phyloP scores from a whole-genome alignment of 2,329 filamentous ascomycete genomes.

The Neopestalotiopsis rosae region DNA sequence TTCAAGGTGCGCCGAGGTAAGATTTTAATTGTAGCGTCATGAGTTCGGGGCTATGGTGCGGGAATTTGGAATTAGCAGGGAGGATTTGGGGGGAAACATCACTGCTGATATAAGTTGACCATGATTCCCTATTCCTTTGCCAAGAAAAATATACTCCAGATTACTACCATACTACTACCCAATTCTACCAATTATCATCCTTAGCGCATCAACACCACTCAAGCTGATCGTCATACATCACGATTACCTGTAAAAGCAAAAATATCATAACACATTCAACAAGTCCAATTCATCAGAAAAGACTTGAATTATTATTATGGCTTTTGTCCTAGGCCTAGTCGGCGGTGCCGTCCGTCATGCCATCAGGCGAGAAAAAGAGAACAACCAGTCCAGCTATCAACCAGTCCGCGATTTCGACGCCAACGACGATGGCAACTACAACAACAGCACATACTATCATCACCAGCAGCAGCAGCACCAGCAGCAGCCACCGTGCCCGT shows the following conservation, averaged over 20 bases:
- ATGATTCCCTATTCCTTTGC: not conserved
- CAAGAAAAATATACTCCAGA: not conserved
- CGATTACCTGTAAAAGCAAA: not conserved
- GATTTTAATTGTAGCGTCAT: not conserved
- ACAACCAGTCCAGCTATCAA: not conserved
- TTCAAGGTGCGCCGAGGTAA: not conserved
- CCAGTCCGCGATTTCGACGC: not conserved
- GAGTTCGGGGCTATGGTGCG: not conserved
- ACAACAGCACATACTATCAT: not conserved
- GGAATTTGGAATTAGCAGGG: not conserved
- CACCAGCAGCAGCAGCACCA: too few species aligned
- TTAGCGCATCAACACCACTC: not conserved
- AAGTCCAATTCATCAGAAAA: too few species aligned
- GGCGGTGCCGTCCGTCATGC: not conserved
- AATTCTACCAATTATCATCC: not conserved
- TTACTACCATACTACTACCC: not conserved
- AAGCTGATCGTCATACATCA: not conserved
- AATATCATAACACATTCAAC: not conserved
- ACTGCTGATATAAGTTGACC: not conserved
- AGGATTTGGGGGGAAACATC: not conserved
- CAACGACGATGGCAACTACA: not conserved
- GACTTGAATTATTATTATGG: constrained; percentile 1
- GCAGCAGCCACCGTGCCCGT: too few species aligned
- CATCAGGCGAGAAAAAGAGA: not conserved
- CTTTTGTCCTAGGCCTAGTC: constrained; percentile 7